A percentile compares a stretch with the other conserved stretches of the same genome.
phyloP scores from a whole-genome alignment of 805 yeast species.

The Maudiozyma turicensis region DNA sequence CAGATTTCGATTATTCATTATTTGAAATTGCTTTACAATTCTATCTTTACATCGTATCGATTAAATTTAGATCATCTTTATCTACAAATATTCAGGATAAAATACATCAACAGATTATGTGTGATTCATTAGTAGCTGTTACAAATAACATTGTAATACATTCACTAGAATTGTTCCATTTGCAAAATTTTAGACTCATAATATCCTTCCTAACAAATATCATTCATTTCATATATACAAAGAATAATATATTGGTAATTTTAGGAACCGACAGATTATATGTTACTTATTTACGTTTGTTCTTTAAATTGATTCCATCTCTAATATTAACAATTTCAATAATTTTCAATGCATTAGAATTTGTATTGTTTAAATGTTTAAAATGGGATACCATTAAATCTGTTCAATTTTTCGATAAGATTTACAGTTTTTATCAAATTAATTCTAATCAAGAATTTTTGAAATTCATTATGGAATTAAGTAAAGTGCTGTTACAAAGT shows the following conservation, averaged over 20 bases:
- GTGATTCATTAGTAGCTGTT: slow-evolving; percentile 43
- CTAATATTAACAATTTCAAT: not conserved
- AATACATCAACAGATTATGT: not conserved
- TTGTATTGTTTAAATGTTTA: not conserved
- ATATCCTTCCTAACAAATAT: slow-evolving; percentile 50
- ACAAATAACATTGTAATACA: slow-evolving; percentile 55
- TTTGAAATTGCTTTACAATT: slow-evolving; percentile 24
- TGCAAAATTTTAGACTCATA: slow-evolving; percentile 46
- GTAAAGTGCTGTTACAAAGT: not conserved
- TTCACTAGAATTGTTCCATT: slow-evolving; percentile 45
- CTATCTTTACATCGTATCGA: slow-evolving; percentile 3
- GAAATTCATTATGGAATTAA: not conserved
- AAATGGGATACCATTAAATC: not conserved
- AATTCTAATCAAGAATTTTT: not conserved
- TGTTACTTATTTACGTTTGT: not conserved
- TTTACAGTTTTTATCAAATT: not conserved
- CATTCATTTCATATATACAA: slow-evolving; percentile 26
- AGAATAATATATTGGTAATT: not conserved
- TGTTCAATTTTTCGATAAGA: not conserved
- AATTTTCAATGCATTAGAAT: not conserved
- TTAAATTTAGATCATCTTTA: not conserved
- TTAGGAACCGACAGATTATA: not conserved
- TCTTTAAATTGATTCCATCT: not conserved
- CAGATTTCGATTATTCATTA: slow-evolving; percentile 22
- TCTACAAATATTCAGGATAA: not conserved